Evolutionary conservation across 305 asterid genomes (phyloP).

Genomic region (Caryopteris hybrid): DNA sequence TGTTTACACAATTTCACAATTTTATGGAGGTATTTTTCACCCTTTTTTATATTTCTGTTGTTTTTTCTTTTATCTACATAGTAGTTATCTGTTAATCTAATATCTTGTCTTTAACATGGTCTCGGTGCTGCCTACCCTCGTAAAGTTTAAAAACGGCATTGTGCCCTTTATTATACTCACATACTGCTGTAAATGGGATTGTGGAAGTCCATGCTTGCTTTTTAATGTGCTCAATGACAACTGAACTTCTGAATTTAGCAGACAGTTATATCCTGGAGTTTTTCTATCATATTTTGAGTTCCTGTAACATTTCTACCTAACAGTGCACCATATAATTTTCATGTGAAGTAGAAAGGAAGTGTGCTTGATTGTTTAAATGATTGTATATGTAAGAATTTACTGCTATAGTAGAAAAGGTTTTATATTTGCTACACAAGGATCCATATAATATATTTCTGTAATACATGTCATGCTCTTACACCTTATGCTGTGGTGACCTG

Average conservation of each 20-base stretch:
- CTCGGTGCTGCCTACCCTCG: not conserved
- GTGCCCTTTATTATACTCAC: not conserved
- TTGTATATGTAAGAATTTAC: not conserved
- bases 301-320: conserved; percentile 2
- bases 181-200: not conserved
- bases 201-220: not conserved
- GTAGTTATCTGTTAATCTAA: not conserved
- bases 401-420: not conserved
- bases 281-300: not conserved
- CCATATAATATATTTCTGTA: not conserved
- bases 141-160: not conserved
- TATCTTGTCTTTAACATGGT: not conserved
- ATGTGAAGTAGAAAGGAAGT: not conserved
- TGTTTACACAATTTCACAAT: conserved; percentile 96
- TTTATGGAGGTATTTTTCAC: conserved; percentile 81
- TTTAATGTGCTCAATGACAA: not conserved
- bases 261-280: not conserved
- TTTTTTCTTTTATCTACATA: not conserved
- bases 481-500: not conserved
- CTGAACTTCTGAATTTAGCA: conserved; percentile 17
- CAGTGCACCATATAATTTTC: not conserved
- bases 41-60: not conserved
- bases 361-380: not conserved
- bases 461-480: not conserved
- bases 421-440: not conserved